Percentiles rank a stretch among this genome's conserved stretches.
Conservation (phyloP, 1,139 yeast genomes). For the Kazachstania sp. region DNA sequence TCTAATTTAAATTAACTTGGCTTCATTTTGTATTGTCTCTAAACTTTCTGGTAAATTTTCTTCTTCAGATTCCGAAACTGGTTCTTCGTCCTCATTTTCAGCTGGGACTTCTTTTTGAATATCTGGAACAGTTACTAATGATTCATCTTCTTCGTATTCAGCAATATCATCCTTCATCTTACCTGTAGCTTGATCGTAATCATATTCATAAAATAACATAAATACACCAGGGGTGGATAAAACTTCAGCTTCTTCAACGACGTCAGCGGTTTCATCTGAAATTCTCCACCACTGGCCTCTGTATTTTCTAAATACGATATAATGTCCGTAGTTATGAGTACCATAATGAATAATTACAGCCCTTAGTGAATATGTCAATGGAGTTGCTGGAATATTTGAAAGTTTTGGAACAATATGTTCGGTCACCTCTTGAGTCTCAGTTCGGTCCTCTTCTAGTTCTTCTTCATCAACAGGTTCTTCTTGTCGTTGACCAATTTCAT, state of each 20-base stretch:
- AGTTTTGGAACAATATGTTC: constrained; percentile 9
- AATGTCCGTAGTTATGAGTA: constrained; percentile 91
- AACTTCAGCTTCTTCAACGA: constrained; percentile 74
- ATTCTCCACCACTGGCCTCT: constrained; percentile 93
- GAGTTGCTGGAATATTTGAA: constrained; percentile 32
- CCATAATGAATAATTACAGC: constrained; percentile 90
- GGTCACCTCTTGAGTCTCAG: neutral
- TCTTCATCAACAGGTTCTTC: constrained; percentile 10
- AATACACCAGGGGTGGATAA: constrained; percentile 78
- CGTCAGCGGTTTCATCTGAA: constrained; percentile 79
- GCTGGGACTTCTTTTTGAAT: constrained; percentile 15
- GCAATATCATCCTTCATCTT: constrained; percentile 28
- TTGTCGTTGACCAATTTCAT: constrained; percentile 5
- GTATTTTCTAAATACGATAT: constrained; percentile 71
- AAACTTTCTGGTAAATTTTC: neutral
- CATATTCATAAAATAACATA: constrained; percentile 79
- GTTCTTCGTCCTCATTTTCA: constrained; percentile 7
- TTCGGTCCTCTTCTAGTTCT: constrained; percentile 12
- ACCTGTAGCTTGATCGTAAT: constrained; percentile 34
- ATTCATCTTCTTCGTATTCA: constrained; percentile 16
- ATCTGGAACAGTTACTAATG: constrained; percentile 15
- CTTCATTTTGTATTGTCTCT: neutral
- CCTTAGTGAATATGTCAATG: constrained; percentile 56
- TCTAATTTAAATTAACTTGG: neutral
- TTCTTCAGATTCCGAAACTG: constrained; percentile 2